These are phyloP conservation scores for Arabidopsis arenosa DNA, from an alignment of 345 rosid species.

Conservation along the genomic window DNA sequence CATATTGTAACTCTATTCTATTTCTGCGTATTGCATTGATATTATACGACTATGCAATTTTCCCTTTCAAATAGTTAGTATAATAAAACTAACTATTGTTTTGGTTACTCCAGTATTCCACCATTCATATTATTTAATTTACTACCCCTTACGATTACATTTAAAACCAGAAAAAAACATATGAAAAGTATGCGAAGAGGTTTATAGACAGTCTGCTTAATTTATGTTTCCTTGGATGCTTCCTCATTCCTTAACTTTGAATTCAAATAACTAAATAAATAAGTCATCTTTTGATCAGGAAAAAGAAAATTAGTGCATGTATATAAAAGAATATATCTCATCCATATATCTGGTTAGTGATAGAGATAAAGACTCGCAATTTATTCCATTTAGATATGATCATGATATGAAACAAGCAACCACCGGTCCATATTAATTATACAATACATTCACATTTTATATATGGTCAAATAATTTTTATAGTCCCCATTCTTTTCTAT, in stretches of 20 bases:
- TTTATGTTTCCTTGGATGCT: slow-evolving; percentile 28
- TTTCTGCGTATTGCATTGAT: too few relatives aligned
- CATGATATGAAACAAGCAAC: too few relatives aligned
- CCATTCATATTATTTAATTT: too few relatives aligned
- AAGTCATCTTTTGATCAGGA: slow-evolving; percentile 15
- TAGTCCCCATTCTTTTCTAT: neutral
- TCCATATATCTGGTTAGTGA: slow-evolving; percentile 33
- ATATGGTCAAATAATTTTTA: neutral
- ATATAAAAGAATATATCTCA: slow-evolving; percentile 30
- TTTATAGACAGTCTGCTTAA: slow-evolving; percentile 4
- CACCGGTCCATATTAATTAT: too few relatives aligned
- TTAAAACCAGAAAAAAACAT: neutral
- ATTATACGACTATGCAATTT: too few relatives aligned
- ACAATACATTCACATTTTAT: neutral
- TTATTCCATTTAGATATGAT: slow-evolving; percentile 36
- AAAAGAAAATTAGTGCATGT: neutral
- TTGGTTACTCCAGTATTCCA: too few relatives aligned
- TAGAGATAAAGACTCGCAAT: slow-evolving; percentile 15
- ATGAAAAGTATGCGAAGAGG: slow-evolving; percentile 17
- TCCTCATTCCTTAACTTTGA: slow-evolving; percentile 31
- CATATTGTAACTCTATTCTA: too few relatives aligned
- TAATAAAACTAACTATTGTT: too few relatives aligned
- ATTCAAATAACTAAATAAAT: slow-evolving; percentile 31
- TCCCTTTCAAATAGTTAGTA: too few relatives aligned
- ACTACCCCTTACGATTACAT: too few relatives aligned